These are phyloP conservation scores for Rhodotorula paludigena DNA, from an alignment of 768 basidiomycete genomes.

Conservation along the genomic window DNA sequence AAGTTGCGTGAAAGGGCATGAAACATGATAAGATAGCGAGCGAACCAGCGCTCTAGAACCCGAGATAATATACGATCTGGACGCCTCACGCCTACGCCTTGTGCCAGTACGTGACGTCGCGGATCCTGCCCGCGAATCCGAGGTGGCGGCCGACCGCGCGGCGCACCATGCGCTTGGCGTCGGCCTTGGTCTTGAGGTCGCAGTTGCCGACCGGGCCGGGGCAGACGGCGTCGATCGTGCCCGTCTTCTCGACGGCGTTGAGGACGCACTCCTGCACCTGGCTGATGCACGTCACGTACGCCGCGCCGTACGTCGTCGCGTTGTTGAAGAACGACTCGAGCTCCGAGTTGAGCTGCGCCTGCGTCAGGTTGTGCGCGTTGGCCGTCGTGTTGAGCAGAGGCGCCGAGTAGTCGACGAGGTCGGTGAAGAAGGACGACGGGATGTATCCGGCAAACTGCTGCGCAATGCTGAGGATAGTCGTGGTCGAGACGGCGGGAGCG, in stretches of 20 bases:
- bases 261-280: conserved; percentile 29
- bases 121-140: conserved; percentile 22
- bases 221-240: conserved; percentile 36
- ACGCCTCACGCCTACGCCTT: too few relatives aligned
- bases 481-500: conserved; percentile 23
- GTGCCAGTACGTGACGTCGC: conserved; percentile 3
- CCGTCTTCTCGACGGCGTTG: conserved; percentile 28
- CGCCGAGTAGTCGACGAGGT: conserved; percentile 37
- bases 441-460: conserved; percentile 38
- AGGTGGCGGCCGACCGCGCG: conserved; percentile 1
- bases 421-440: conserved; percentile 40
- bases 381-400: conserved; percentile 14
- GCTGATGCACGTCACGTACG: conserved; percentile 36
- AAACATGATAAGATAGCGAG: too few relatives aligned
- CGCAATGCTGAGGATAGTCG: conserved; percentile 23
- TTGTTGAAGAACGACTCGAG: conserved; percentile 41
- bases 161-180: neutral
- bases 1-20: too few relatives aligned
- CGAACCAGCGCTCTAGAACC: too few relatives aligned
- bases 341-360: conserved; percentile 24
- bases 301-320: conserved; percentile 36
- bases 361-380: conserved; percentile 28
- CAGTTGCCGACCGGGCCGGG: conserved; percentile 36
- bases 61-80: too few relatives aligned
- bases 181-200: conserved; percentile 10